Conservation (phyloP, 1,139 yeast species). For the Protomyces lactucae-debilis region DNA sequence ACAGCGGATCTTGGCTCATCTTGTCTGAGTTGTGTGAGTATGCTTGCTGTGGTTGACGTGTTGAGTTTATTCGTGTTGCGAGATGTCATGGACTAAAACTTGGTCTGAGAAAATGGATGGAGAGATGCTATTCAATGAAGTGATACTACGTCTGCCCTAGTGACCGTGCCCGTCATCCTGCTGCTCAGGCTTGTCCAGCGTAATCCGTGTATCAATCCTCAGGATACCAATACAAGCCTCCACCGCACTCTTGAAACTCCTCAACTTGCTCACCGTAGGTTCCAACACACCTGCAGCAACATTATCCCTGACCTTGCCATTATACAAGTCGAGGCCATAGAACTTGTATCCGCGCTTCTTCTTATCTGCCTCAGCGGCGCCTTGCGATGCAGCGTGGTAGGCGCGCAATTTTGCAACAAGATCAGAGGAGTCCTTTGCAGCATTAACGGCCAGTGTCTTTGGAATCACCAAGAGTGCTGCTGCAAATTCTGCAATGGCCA, state of each 20-base stretch:
- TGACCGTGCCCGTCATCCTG: slow-evolving; percentile 63
- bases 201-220: slow-evolving; percentile 97
- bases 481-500: slow-evolving; percentile 97
- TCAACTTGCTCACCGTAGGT: slow-evolving; percentile 89
- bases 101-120: too few relatives aligned
- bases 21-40: too few relatives aligned
- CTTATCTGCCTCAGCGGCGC: slow-evolving; percentile 70
- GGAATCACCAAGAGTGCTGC: slow-evolving; percentile 85
- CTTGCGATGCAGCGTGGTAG: slow-evolving; percentile 92
- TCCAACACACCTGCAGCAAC: slow-evolving; percentile 81
- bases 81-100: too few relatives aligned
- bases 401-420: slow-evolving; percentile 92
- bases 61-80: too few relatives aligned
- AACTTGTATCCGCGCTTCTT: slow-evolving; percentile 82
- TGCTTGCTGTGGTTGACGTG: too few relatives aligned
- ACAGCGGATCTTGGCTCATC: slow-evolving; percentile 17
- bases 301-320: slow-evolving; percentile 88
- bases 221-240: slow-evolving; percentile 97
- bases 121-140: background rate
- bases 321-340: slow-evolving; percentile 86
- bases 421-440: slow-evolving; percentile 95
- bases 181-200: slow-evolving; percentile 87
- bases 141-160: slow-evolving; percentile 20
- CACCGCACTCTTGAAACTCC: slow-evolving; percentile 87
- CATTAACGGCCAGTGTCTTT: slow-evolving; percentile 93